Percentiles rank a stretch among this genome's conserved stretches.
These are phyloP conservation scores for Carallia brachiata DNA, from an alignment of 345 rosid genomes.

Conservation along the genomic window DNA sequence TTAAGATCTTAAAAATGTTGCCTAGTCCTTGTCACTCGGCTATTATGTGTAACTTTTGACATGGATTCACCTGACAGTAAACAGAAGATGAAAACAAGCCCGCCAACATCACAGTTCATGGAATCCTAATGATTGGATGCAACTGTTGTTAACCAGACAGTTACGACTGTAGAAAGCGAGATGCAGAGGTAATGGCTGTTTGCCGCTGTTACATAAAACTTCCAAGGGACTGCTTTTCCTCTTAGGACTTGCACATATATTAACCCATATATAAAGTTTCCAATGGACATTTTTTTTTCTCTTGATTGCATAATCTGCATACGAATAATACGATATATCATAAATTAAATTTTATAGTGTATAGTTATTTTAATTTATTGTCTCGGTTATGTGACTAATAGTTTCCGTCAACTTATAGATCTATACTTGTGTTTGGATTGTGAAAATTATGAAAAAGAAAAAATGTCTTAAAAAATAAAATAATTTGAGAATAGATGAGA, in stretches of 20 bases:
- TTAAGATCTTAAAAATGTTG: not conserved
- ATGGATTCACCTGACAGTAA: conserved; percentile 36
- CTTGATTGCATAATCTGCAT: conserved; percentile 10
- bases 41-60: not conserved
- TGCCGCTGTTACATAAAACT: conserved; percentile 17
- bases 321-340: conserved; percentile 21
- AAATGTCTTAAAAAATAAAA: no score
- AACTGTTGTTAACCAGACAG: not conserved
- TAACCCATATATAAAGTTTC: conserved; percentile 30
- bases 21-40: not conserved
- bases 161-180: not conserved
- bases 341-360: conserved; percentile 14
- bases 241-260: not conserved
- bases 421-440: no score
- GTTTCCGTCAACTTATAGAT: no score
- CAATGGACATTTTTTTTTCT: not conserved
- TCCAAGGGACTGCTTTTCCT: conserved; percentile 10
- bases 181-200: conserved; percentile 18
- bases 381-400: no score
- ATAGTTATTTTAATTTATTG: conserved; percentile 3
- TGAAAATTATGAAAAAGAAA: no score
- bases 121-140: conserved; percentile 45
- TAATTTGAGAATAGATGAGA: no score
- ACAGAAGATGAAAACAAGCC: conserved; percentile 74
- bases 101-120: conserved; percentile 84